Evolutionary conservation across 371 early-diverging fungal genomes (phyloP).

Genomic region (Actinomortierella ambigua): DNA sequence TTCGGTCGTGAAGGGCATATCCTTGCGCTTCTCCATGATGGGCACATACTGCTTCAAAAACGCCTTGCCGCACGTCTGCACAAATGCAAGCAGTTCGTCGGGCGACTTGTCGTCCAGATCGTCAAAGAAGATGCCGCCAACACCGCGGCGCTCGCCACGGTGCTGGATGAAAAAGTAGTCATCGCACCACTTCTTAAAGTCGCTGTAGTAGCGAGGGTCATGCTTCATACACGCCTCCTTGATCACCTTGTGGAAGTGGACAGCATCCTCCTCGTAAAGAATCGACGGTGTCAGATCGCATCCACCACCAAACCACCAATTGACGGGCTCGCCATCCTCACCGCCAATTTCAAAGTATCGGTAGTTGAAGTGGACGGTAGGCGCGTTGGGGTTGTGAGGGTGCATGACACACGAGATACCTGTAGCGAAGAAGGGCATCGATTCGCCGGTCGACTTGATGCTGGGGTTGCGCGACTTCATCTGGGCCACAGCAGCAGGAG

Average conservation of each 20-base stretch:
- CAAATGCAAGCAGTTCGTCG: slow-evolving; percentile 74
- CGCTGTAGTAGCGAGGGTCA: slow-evolving; percentile 68
- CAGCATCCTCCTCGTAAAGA: slow-evolving; percentile 79
- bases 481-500: slow-evolving; percentile 74
- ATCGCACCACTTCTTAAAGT: slow-evolving; percentile 88
- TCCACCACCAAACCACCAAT: slow-evolving; percentile 92
- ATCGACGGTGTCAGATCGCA: slow-evolving; percentile 85
- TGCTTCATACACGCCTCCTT: slow-evolving; percentile 81
- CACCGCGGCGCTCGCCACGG: slow-evolving; percentile 80
- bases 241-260: slow-evolving; percentile 78
- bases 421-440: slow-evolving; percentile 82
- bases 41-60: slow-evolving; percentile 83
- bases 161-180: slow-evolving; percentile 80
- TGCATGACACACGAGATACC: slow-evolving; percentile 94
- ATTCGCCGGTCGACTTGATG: slow-evolving; percentile 57
- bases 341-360: slow-evolving; percentile 93
- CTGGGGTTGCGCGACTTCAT: slow-evolving; percentile 77
- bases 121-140: slow-evolving; percentile 91
- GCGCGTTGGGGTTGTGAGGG: slow-evolving; percentile 93
- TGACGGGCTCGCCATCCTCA: slow-evolving; percentile 60
- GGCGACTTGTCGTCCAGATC: slow-evolving; percentile 72
- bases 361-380: slow-evolving; percentile 96
- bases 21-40: slow-evolving; percentile 69
- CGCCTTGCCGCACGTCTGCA: slow-evolving; percentile 69
- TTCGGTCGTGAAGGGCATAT: slow-evolving; percentile 66